phyloP scores from a whole-genome alignment of 2,329 filamentous ascomycete species.

The Alternaria sp. region DNA sequence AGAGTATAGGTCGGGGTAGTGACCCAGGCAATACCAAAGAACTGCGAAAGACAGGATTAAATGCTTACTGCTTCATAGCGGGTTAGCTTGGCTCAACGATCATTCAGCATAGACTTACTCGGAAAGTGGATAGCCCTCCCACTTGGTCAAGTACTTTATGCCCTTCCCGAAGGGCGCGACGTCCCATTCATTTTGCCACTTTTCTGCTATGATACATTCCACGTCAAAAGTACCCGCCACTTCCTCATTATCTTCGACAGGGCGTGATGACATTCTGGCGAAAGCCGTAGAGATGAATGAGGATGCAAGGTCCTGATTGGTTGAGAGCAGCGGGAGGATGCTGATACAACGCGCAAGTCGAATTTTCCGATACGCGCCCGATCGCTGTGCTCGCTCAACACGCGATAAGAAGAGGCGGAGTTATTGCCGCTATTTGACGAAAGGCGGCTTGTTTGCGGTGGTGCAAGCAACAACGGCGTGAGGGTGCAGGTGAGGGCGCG shows the following conservation, averaged over 20 bases:
- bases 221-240: slow-evolving; percentile 17
- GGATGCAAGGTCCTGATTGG: slow-evolving; percentile 20
- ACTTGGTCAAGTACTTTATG: slow-evolving; percentile 66
- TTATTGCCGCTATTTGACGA: neutral
- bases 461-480: neutral
- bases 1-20: neutral
- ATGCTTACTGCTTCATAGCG: slow-evolving; percentile 15
- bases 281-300: neutral
- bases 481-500: neutral
- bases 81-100: neutral
- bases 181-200: slow-evolving; percentile 52
- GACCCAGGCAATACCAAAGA: neutral
- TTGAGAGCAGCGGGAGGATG: neutral
- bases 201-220: slow-evolving; percentile 36
- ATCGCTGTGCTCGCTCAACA: neutral
- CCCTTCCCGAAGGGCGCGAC: slow-evolving; percentile 26
- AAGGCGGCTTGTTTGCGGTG: neutral
- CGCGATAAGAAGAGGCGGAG: neutral
- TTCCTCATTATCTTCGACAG: slow-evolving; percentile 5
- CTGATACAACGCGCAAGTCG: neutral
- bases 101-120: slow-evolving; percentile 18
- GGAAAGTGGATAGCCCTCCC: slow-evolving; percentile 64
- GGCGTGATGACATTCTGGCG: slow-evolving; percentile 10
- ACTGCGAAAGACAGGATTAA: neutral
- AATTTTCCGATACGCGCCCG: neutral